Base-by-base conservation (phyloP, 2,329 filamentous ascomycete species). In the Diaporthe sp. region DNA sequence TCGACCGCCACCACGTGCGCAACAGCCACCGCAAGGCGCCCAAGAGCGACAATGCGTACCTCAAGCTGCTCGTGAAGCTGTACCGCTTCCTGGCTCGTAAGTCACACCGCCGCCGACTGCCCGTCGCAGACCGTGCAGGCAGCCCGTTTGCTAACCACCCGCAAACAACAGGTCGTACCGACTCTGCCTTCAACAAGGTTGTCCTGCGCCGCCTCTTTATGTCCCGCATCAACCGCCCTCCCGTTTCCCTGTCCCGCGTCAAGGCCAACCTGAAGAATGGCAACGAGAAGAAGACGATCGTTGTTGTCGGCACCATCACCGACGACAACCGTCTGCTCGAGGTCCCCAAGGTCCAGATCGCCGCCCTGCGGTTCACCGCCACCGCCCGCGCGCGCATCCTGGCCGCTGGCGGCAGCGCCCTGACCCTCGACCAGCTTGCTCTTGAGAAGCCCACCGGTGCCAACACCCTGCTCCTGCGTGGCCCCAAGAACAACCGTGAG, bases 161-260 rank as follows among this genome's bases (percentile, higher is more conserved):
- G 22, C 44, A 42, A 20, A 55, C 63, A 5, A 61, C 82, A 97
- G 95, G 95, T 89, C 96, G 97, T 86, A 99, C 97, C 86, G 97
- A 98, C 87, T 92, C 95, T 80, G 92, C 92, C 89, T 99, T 99
- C 94, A 99, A 99, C 94, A 97, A 98, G 92, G 94, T 97, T 84
- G 92, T 99, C 85, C 94, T 99, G 84, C 95, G 96, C 87, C 95
- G 97, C 85, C 94, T 99, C 78, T 98, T 98, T 86, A 98, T 97
- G 95, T 98, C 95, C 87, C 95, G 96, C 89, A 98, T 97, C 90
- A 98, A 98, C 94, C 94, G 96, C 82, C 95, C 95, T 78, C 95
- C 97, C 80, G 93, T 99, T 84, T 98, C 96, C 78, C 91, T 99
- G 84, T 98, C 96, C 81, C 94, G 96, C 87, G 95, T 98, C 84